Evolutionary conservation across 768 basidiomycete species (phyloP).

Genomic region (Chlorophyllum brunneum): DNA sequence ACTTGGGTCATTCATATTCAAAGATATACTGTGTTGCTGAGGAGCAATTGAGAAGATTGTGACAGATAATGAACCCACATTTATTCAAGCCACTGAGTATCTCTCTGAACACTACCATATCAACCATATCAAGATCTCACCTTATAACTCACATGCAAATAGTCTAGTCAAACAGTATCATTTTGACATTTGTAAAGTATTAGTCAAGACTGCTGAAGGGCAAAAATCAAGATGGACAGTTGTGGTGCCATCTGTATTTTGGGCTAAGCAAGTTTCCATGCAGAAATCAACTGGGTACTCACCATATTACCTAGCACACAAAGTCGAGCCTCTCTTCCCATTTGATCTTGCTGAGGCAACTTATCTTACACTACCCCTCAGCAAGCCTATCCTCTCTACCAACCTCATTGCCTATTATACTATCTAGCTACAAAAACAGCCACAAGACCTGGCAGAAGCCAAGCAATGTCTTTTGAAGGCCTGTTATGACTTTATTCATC

Average conservation of each 20-base stretch:
- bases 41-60: constrained; percentile 29
- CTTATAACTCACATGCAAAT: constrained; percentile 38
- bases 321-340: constrained; percentile 29
- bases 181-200: constrained; percentile 22
- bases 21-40: constrained; percentile 32
- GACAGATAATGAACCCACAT: constrained; percentile 28
- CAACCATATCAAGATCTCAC: constrained; percentile 33
- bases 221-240: constrained; percentile 28
- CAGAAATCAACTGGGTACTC: constrained; percentile 27
- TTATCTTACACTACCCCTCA: no score
- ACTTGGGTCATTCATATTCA: constrained; percentile 23
- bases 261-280: constrained; percentile 29
- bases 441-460: no score
- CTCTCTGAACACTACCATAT: constrained; percentile 25
- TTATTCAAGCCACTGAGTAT: constrained; percentile 19
- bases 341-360: constrained; percentile 24
- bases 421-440: no score
- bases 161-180: constrained; percentile 30
- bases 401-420: no score
- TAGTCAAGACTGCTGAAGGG: constrained; percentile 27
- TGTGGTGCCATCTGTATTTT: constrained; percentile 23
- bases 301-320: constrained; percentile 30
- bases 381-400: no score
- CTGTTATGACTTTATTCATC: no score
- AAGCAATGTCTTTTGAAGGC: no score